A percentile compares a stretch with the other conserved stretches of the same genome.
These are phyloP conservation scores for Aspergillus calidoustus DNA, from an alignment of 2,329 filamentous ascomycete genomes.

Conservation along the genomic window DNA sequence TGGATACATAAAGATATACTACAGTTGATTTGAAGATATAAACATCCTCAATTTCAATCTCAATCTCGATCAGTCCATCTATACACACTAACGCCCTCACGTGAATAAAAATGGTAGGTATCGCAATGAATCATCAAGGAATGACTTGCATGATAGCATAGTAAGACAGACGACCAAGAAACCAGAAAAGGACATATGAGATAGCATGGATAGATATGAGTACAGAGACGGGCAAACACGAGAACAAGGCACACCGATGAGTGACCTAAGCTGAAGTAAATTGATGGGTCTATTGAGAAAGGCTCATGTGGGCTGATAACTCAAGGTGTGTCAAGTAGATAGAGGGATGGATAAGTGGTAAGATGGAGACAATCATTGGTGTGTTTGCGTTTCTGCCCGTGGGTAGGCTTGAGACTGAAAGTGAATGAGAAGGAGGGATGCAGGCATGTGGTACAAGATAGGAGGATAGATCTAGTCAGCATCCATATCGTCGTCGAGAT, in stretches of 20 bases:
- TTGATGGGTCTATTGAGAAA: slow-evolving; percentile 6
- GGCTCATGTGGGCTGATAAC: background rate
- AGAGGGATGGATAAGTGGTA: background rate
- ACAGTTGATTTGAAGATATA: background rate
- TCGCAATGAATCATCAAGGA: slow-evolving; percentile 18
- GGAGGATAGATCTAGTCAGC: slow-evolving; percentile 30
- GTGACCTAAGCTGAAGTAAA: background rate
- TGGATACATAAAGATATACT: background rate
- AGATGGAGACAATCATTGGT: slow-evolving; percentile 1
- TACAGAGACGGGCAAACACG: slow-evolving; percentile 3
- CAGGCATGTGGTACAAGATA: background rate
- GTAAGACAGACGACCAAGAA: slow-evolving; percentile 10
- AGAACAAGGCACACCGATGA: background rate
- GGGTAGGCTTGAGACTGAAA: background rate
- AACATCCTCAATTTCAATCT: background rate
- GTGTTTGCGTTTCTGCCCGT: background rate
- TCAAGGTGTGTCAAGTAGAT: background rate
- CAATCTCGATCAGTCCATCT: slow-evolving; percentile 15
- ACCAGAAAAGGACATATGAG: slow-evolving; percentile 9
- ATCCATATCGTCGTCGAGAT: slow-evolving; percentile 67
- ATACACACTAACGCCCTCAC: slow-evolving; percentile 16
- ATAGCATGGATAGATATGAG: slow-evolving; percentile 19
- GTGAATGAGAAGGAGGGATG: slow-evolving; percentile 9
- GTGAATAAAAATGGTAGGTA: slow-evolving; percentile 11
- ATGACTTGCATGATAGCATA: slow-evolving; percentile 3